phyloP scores from a whole-genome alignment of 1,284 basidiomycete genomes.

The Leccinum variabile region DNA sequence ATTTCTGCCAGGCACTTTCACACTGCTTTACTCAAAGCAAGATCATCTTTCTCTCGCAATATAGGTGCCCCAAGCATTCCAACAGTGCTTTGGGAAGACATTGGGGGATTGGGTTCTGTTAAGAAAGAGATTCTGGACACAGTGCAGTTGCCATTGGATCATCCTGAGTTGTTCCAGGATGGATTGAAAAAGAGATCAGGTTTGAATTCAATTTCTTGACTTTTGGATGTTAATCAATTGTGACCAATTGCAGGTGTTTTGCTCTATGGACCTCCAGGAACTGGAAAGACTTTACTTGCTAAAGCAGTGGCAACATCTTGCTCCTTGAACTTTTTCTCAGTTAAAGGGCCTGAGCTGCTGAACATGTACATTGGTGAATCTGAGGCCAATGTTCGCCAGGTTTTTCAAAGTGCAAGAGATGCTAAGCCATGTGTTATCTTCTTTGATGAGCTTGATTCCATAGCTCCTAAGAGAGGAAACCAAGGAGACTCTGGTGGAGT shows the following conservation, averaged over 20 bases:
- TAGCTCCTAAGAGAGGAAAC: constrained; percentile 94
- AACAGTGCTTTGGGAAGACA: constrained; percentile 96
- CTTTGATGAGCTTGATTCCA: constrained; percentile 97
- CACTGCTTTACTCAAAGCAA: constrained; percentile 71
- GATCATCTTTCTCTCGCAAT: constrained; percentile 83
- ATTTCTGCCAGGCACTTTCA: constrained; percentile 65
- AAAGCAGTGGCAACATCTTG: constrained; percentile 94
- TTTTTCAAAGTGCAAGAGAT: constrained; percentile 91
- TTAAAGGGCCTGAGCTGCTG: constrained; percentile 94
- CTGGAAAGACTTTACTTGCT: constrained; percentile 93
- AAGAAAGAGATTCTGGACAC: constrained; percentile 97
- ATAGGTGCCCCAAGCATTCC: constrained; percentile 98
- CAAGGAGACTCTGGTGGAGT: constrained; percentile 96
- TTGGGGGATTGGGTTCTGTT: constrained; percentile 88
- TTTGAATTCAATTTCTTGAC: constrained; percentile 37
- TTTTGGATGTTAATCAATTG: not conserved
- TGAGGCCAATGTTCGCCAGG: constrained; percentile 90
- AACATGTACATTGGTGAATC: constrained; percentile 99
- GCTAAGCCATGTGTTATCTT: constrained; percentile 93
- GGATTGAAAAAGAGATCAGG: constrained; percentile 97
- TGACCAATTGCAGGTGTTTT: constrained; percentile 62
- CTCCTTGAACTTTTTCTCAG: constrained; percentile 91
- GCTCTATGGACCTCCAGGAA: constrained; percentile 92
- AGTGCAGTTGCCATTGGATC: constrained; percentile 92
- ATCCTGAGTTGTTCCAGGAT: constrained; percentile 90